Evolutionary conservation across 2,329 filamentous ascomycete species (phyloP).

Genomic region (Tolypocladium tundrense): DNA sequence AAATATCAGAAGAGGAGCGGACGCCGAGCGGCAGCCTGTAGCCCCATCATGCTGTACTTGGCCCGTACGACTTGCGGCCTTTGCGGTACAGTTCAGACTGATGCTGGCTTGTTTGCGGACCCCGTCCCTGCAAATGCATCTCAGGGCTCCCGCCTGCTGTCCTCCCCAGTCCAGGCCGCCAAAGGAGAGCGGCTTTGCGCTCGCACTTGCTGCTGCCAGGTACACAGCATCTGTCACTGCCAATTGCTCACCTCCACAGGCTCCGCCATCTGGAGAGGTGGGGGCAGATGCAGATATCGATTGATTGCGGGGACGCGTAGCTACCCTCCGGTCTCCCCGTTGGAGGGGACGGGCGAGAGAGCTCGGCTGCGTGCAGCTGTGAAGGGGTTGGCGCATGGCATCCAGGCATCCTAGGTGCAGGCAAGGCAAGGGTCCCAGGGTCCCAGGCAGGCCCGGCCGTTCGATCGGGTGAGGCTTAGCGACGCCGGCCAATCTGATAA

Average conservation of each 20-base stretch:
- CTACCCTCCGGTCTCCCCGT: neutral
- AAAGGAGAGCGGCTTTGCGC: neutral
- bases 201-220: neutral
- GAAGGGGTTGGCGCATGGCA: neutral
- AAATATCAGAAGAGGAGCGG: neutral
- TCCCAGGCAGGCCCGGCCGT: neutral
- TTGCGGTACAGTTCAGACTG: neutral
- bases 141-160: slow-evolving; percentile 1
- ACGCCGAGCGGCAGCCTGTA: neutral
- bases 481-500: neutral
- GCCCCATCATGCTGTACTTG: slow-evolving; percentile 1
- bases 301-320: neutral
- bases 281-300: neutral
- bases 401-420: neutral
- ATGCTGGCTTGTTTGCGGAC: neutral
- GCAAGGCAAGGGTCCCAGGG: neutral
- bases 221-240: neutral
- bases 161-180: neutral
- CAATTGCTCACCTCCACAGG: neutral
- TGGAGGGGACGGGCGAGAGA: neutral
- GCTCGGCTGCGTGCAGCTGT: neutral
- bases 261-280: neutral
- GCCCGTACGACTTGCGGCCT: slow-evolving; percentile 3
- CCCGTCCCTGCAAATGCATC: neutral
- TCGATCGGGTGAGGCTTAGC: neutral